Evolutionary conservation across 345 rosid genomes (phyloP).

Genomic region (Linum lewisii): DNA sequence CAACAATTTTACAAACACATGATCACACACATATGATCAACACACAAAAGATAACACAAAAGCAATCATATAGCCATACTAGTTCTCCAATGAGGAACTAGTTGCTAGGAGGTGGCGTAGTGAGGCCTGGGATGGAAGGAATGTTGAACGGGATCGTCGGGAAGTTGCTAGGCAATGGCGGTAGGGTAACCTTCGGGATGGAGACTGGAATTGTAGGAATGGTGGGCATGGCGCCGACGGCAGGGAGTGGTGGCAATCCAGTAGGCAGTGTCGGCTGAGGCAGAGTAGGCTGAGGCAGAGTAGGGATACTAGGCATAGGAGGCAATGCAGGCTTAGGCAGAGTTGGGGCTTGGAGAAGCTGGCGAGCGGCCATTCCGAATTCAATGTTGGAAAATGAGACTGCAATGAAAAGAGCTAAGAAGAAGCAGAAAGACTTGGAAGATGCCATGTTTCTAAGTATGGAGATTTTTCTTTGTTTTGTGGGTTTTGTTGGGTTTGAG

Average conservation of each 20-base stretch:
- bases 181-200: background rate
- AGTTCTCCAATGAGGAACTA: too few relatives aligned
- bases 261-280: background rate
- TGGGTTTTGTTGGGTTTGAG: too few relatives aligned
- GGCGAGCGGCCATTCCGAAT: background rate
- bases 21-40: too few relatives aligned
- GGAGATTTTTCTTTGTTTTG: too few relatives aligned
- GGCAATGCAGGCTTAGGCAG: background rate
- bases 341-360: background rate
- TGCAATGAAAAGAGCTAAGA: background rate
- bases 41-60: too few relatives aligned
- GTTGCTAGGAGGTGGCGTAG: background rate
- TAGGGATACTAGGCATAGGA: background rate
- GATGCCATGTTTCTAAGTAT: background rate
- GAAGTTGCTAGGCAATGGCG: background rate
- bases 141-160: background rate
- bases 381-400: background rate
- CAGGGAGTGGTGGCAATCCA: background rate
- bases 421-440: background rate
- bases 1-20: too few relatives aligned
- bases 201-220: background rate
- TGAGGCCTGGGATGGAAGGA: background rate
- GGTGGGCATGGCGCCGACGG: background rate
- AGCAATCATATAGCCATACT: too few relatives aligned
- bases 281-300: background rate